Percentiles rank a stretch among this genome's conserved stretches.
phyloP scores from a whole-genome alignment of 768 basidiomycete species.

The Albatrellus ellisii region DNA sequence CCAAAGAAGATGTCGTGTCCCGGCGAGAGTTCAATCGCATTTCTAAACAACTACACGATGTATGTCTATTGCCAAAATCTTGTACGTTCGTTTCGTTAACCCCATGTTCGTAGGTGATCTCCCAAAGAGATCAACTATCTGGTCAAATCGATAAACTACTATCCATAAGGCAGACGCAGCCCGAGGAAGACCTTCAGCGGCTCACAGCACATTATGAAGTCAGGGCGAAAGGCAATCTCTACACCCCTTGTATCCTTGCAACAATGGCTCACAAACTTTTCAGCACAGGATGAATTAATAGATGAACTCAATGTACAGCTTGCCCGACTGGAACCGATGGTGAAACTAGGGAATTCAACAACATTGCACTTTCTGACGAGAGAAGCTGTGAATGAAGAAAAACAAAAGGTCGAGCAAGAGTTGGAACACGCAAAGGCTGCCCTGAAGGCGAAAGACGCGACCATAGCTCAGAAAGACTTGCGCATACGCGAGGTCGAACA shows the following conservation, averaged over 20 bases:
- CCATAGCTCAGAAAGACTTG: constrained; percentile 30
- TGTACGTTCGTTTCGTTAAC: background rate
- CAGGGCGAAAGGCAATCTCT: constrained; percentile 33
- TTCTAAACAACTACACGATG: constrained; percentile 17
- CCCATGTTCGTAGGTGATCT: background rate
- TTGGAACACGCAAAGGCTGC: constrained; percentile 28
- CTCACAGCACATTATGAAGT: constrained; percentile 38
- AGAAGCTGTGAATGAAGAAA: constrained; percentile 62
- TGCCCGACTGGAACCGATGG: constrained; percentile 39
- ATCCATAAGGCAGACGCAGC: constrained; percentile 46
- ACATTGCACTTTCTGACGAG: constrained; percentile 58
- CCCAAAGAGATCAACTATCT: background rate
- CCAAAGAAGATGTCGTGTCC: background rate
- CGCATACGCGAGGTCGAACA: constrained; percentile 34
- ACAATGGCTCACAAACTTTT: constrained; percentile 1
- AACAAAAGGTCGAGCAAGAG: constrained; percentile 35
- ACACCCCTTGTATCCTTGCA: background rate
- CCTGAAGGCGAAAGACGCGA: constrained; percentile 29
- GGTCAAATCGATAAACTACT: constrained; percentile 35
- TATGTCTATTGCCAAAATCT: constrained; percentile 7
- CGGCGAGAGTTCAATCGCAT: constrained; percentile 11
- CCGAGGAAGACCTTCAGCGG: constrained; percentile 41
- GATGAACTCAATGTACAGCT: constrained; percentile 42
- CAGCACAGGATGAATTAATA: constrained; percentile 46
- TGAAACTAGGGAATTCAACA: constrained; percentile 32